Base-by-base conservation (phyloP, 768 basidiomycete species). In the Stropharia rugosoannulata region DNA sequence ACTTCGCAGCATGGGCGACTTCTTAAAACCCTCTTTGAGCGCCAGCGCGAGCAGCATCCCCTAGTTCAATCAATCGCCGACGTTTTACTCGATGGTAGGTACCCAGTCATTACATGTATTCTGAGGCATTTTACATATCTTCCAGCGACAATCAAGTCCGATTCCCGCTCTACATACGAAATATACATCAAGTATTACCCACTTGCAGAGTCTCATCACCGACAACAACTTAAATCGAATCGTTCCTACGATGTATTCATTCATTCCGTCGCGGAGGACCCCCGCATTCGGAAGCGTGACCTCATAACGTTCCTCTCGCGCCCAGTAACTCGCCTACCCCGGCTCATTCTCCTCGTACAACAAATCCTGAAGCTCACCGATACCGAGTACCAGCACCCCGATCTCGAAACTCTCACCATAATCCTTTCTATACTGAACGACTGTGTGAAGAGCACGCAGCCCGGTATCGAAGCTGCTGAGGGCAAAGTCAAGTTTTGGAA, bases 161-260 rank as follows among this genome's bases (percentile, higher is more conserved):
- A 79, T 32, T 90, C 88, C 68, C 82, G 83, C 38, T 69, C 72
- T 12, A 82, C 81, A 8, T 94, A 94, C 59, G 92, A 93, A 59
- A 76, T 76, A 0, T 94, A 94, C 69, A 90, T 94, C 70, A 90
- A 93, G 65, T 85, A 93, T 58, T 95, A 94, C 58, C 93, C 93
- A 3, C 76, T 95, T 43, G 83, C 94, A 1, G 90, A 95, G 65
- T 89, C 90, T 9, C 79, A 78, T 22, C 91, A 95, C 63, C 87
- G 89, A 50, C 81, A 84, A 27, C 90, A 95, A 65, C 77, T 90
- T 42, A 84, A 80, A 52, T 76, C 74, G 29, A 95, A 93, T 67
- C 72, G 77, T 10, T 71, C 69, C 2, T 96, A 95, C 66, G 80
- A 81, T 54, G 67, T 71, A 18, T 92, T 93, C 62, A 73, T 91